Base-by-base conservation (phyloP, 2,329 filamentous ascomycete genomes). In the Colletotrichum sp. region DNA sequence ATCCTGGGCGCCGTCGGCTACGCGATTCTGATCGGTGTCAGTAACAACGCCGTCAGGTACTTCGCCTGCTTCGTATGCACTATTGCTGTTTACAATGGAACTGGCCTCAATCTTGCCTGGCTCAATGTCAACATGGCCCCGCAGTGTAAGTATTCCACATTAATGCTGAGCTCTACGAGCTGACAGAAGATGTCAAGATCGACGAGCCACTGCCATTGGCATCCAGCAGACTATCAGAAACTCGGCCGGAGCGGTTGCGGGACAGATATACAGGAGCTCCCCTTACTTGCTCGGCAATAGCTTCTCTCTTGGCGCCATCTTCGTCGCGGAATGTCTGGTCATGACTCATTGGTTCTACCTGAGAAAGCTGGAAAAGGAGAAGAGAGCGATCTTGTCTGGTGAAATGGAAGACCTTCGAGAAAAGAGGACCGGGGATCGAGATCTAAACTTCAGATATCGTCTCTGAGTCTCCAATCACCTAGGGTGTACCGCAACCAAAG, bases 51-150 rank as follows among this genome's bases (percentile, higher is more conserved):
- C 2, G 52, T 56, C 0, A 56, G 28, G 6, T 90, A 87, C 80
- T 88, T 89, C 71, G 87, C 85, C 4, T 87, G 85, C 3, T 90
- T 86, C 78, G 81, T 90, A 15, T 86, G 84, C 66, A 87, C 86
- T 5, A 81, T 88, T 8, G 85, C 87, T 3, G 84, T 87, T 8
- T 90, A 89, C 73, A 86, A 83, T 8, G 85, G 85, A 7, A 84
- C 87, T 1, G 89, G 89, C 1, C 77, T 88, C n/a, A 88, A 88
- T 75, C 76, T 86, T 56, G 86, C 85, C 10, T 88, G 87, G 87
- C 80, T 88, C 13, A 86, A 85, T 43, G 83, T 85, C 71, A 88
- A 87, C 62, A 80, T 84, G 15, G 86, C 86, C n/a, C 85, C 85
- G 5, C 85, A 88, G 73, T 87, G 21, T 58, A 28, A 26, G 13